These are phyloP conservation scores for Medicago arabica DNA, from an alignment of 306 rosid genomes.

Conservation along the genomic window DNA sequence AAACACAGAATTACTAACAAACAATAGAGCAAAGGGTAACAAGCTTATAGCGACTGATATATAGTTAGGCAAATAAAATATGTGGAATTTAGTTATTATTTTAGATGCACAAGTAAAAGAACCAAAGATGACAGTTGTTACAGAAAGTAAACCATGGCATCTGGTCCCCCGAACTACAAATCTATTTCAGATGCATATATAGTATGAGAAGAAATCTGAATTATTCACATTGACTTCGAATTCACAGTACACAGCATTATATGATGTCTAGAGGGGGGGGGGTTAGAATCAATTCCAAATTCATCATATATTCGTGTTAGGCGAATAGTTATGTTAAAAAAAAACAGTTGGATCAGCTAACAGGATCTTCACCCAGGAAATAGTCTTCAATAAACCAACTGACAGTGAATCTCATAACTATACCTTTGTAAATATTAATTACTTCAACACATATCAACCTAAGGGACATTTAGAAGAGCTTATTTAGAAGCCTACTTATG, in stretches of 20 bases:
- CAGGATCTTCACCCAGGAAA: constrained; percentile 23
- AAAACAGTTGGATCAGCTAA: constrained; percentile 6
- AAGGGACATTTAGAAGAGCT: background rate
- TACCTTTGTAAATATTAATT: constrained; percentile 11
- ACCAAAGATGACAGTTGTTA: constrained; percentile 4
- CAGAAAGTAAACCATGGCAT: background rate
- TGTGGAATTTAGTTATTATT: background rate
- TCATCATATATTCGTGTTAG: background rate
- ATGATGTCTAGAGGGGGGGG: background rate
- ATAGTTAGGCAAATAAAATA: background rate
- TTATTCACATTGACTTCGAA: background rate
- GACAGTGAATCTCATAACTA: constrained; percentile 2
- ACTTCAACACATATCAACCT: background rate
- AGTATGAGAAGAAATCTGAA: constrained; percentile 1
- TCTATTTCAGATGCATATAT: constrained; percentile 23
- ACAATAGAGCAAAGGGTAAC: constrained; percentile 23
- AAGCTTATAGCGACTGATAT: constrained; percentile 24
- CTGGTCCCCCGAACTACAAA: constrained; percentile 7
- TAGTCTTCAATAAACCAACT: constrained; percentile 22
- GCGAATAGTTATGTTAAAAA: background rate
- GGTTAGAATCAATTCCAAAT: background rate
- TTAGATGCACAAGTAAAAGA: constrained; percentile 5
- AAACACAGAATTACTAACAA: constrained; percentile 24
- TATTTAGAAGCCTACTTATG: background rate
- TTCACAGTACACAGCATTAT: background rate